These are phyloP conservation scores for Hibiscus trionum DNA, from an alignment of 345 rosid genomes.

Conservation along the genomic window DNA sequence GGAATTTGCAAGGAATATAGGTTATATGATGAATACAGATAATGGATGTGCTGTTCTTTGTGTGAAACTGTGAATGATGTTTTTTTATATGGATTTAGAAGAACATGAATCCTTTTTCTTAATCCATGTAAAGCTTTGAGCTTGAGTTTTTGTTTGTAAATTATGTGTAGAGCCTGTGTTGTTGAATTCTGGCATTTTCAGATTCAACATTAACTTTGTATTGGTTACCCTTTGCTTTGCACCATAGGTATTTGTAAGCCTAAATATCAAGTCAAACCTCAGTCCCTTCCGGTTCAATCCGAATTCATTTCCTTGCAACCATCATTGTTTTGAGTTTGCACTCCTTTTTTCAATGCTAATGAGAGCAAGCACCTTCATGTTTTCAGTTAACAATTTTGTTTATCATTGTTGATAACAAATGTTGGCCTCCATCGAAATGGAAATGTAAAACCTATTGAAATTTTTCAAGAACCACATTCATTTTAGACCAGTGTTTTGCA, in stretches of 20 bases:
- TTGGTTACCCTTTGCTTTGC: slow-evolving; percentile 8
- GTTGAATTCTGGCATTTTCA: slow-evolving; percentile 6
- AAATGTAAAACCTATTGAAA: background rate
- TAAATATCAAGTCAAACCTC: slow-evolving; percentile 18
- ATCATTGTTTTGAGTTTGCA: background rate
- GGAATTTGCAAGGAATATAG: slow-evolving; percentile 9
- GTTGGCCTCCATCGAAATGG: background rate
- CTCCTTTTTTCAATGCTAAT: slow-evolving; percentile 3
- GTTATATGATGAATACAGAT: slow-evolving; percentile 6
- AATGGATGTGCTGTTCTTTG: slow-evolving; percentile 19
- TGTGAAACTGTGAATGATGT: slow-evolving; percentile 9
- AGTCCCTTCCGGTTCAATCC: slow-evolving; percentile 10
- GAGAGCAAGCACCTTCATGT: background rate
- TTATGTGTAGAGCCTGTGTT: background rate
- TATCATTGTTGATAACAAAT: background rate
- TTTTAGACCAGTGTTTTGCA: background rate
- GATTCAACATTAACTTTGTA: slow-evolving; percentile 13
- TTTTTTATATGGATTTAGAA: slow-evolving; percentile 19
- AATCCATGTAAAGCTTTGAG: slow-evolving; percentile 9
- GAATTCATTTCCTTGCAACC: background rate
- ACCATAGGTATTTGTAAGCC: slow-evolving; percentile 9
- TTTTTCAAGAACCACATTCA: background rate
- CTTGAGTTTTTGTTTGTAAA: slow-evolving; percentile 10
- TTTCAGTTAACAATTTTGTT: background rate
- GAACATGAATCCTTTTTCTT: slow-evolving; percentile 8